Conservation (phyloP, 768 basidiomycete species). For the Mycena galericulata region DNA sequence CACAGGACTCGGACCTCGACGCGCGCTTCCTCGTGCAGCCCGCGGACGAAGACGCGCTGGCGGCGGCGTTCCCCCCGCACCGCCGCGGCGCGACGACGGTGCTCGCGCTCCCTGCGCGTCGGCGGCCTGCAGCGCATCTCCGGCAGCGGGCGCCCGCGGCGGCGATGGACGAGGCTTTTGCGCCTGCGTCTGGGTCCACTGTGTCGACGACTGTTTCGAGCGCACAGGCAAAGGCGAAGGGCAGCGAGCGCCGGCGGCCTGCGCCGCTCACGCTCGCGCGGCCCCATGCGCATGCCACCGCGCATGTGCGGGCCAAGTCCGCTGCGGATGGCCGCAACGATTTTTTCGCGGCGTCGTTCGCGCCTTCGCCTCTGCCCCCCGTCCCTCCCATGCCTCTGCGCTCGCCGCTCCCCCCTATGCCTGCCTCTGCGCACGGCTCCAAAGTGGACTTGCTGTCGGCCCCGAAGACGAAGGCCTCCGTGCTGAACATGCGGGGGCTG, state of each 20-base stretch:
- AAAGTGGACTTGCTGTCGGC: not conserved
- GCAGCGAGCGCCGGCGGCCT: conserved; percentile 53
- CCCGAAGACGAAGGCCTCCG: conserved; percentile 9
- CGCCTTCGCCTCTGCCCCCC: conserved; percentile 38
- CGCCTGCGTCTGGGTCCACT: conserved; percentile 9
- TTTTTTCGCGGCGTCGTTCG: conserved; percentile 60
- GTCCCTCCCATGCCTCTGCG: not conserved
- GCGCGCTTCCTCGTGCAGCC: conserved; percentile 60
- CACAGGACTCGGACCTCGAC: conserved; percentile 67
- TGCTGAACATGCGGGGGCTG: conserved; percentile 13
- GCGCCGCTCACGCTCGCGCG: conserved; percentile 55
- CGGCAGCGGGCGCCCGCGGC: conserved; percentile 31
- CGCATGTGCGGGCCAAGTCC: conserved; percentile 50
- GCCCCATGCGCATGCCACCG: conserved; percentile 37
- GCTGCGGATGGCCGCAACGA: conserved; percentile 53
- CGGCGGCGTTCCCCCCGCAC: conserved; percentile 48
- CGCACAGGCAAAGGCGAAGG: conserved; percentile 34
- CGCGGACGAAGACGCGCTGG: conserved; percentile 48
- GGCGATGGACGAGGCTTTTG: conserved; percentile 8
- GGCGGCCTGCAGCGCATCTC: conserved; percentile 29
- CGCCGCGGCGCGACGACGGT: conserved; percentile 50
- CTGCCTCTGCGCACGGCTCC: not conserved
- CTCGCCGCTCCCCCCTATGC: conserved; percentile 12
- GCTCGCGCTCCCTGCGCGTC: conserved; percentile 39
- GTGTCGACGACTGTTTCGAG: conserved; percentile 25